These are phyloP conservation scores for Buxus sempervirens DNA, from an alignment of 164 flowering plant genomes.

Conservation along the genomic window DNA sequence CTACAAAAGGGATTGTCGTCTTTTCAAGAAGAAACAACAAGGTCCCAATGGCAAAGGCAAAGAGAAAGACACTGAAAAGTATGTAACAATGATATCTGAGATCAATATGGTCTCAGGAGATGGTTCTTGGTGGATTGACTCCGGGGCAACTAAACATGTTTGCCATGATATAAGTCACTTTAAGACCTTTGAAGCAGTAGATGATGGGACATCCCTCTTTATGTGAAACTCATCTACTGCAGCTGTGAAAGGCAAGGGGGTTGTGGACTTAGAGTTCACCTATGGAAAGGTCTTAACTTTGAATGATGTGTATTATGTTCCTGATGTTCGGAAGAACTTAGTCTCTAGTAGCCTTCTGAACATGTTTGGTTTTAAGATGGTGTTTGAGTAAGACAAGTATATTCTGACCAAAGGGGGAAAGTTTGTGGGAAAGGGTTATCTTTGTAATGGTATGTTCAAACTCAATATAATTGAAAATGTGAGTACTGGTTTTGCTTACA, in stretches of 20 bases:
- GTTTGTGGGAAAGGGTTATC: conserved; percentile 9
- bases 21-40: not conserved
- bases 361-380: not conserved
- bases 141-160: conserved; percentile 12
- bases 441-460: conserved; percentile 12
- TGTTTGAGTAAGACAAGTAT: conserved; percentile 6
- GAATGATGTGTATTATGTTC: conserved; percentile 5
- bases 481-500: not conserved
- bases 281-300: not conserved
- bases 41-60: too few species aligned
- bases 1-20: not conserved
- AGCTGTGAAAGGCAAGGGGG: not conserved
- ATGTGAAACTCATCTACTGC: not conserved
- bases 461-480: conserved; percentile 11
- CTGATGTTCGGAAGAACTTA: conserved; percentile 6
- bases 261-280: not conserved
- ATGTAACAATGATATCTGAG: not conserved
- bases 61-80: not conserved
- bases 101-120: conserved; percentile 1
- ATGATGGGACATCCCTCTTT: not conserved
- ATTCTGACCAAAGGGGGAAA: conserved; percentile 9
- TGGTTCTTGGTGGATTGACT: conserved; percentile 10
- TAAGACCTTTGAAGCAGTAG: not conserved
- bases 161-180: conserved; percentile 3
- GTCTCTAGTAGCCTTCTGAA: conserved; percentile 1